phyloP scores from a whole-genome alignment of 2,329 filamentous ascomycete species.

The Trichoderma brevicompactum region DNA sequence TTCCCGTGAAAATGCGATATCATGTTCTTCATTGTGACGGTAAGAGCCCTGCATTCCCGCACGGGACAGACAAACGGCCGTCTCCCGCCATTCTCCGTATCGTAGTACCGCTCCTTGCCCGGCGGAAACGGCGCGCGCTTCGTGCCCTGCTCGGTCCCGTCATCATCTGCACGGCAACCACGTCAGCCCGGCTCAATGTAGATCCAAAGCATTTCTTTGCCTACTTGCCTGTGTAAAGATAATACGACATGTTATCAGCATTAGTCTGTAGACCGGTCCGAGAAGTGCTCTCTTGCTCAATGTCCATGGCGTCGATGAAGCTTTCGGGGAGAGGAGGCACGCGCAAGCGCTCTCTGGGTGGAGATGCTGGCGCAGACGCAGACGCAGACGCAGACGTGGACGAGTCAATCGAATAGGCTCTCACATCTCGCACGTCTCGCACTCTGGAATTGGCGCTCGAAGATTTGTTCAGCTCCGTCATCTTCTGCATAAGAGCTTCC shows the following conservation, averaged over 20 bases:
- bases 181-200: neutral
- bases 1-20: slow-evolving; percentile 28
- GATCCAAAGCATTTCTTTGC: neutral
- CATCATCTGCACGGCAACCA: neutral
- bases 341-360: neutral
- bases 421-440: neutral
- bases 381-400: neutral
- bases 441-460: neutral
- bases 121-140: slow-evolving; percentile 16
- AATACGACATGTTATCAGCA: slow-evolving; percentile 9
- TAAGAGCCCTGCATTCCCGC: slow-evolving; percentile 42
- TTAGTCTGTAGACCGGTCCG: neutral
- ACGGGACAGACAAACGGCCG: slow-evolving; percentile 45
- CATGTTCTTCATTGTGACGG: slow-evolving; percentile 34
- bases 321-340: too few relatives aligned
- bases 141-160: slow-evolving; percentile 11
- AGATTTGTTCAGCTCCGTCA: neutral
- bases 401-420: neutral
- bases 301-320: neutral
- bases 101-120: slow-evolving; percentile 8
- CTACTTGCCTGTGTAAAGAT: slow-evolving; percentile 14
- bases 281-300: neutral
- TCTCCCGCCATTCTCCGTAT: slow-evolving; percentile 26
- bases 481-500: slow-evolving; percentile 29
- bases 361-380: neutral